Percentiles rank a stretch among this genome's conserved stretches.
Evolutionary conservation across 2,329 filamentous ascomycete species (phyloP).

Genomic region (Nothophaeocryptopus gaeumannii): DNA sequence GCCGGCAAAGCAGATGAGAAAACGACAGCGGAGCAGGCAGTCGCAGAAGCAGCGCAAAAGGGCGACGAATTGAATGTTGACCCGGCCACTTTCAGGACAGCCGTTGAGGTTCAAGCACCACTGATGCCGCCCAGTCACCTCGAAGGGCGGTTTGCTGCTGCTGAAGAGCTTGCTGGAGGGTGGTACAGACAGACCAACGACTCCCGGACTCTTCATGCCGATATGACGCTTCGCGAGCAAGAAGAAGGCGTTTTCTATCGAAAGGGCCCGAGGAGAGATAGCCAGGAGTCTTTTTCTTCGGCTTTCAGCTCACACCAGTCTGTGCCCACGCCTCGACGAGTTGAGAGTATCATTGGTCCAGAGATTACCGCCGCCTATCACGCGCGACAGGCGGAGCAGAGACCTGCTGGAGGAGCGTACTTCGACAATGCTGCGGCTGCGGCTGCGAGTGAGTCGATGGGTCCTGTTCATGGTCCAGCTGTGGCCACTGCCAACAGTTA

Average conservation of each 20-base stretch:
- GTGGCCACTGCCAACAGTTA: too few species aligned
- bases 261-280: slow-evolving; percentile 24
- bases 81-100: slow-evolving; percentile 72
- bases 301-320: slow-evolving; percentile 55
- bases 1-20: slow-evolving; percentile 73
- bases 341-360: slow-evolving; percentile 71
- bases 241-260: slow-evolving; percentile 16
- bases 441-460: slow-evolving; percentile 2
- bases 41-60: slow-evolving; percentile 71
- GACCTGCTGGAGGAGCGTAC: slow-evolving; percentile 44
- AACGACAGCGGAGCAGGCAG: slow-evolving; percentile 78
- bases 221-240: slow-evolving; percentile 43
- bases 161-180: slow-evolving; percentile 64
- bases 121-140: slow-evolving; percentile 72
- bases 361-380: slow-evolving; percentile 74
- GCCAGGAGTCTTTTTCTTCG: slow-evolving; percentile 62
- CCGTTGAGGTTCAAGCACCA: slow-evolving; percentile 52
- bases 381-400: slow-evolving; percentile 57
- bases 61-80: slow-evolving; percentile 90
- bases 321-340: slow-evolving; percentile 63
- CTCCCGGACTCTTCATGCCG: slow-evolving; percentile 58
- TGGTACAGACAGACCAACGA: slow-evolving; percentile 70
- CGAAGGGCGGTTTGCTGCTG: slow-evolving; percentile 74
- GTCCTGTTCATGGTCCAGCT: background rate
- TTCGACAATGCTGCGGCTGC: slow-evolving; percentile 36